A percentile compares a stretch with the other conserved stretches of the same genome.
phyloP scores from a whole-genome alignment of 75 land plant genomes.

The Sequoia sempervirens region DNA sequence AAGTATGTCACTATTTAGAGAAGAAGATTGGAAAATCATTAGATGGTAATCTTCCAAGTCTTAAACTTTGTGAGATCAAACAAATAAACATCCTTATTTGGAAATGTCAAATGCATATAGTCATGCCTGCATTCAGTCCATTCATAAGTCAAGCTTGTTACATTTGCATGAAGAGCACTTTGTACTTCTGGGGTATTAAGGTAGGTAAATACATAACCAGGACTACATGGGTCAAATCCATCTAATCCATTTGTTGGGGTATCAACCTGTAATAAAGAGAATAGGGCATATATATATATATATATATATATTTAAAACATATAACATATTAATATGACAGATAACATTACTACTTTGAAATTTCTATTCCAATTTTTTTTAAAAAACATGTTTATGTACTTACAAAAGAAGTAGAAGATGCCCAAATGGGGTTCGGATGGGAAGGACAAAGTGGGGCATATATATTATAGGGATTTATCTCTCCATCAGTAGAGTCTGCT shows the following conservation, averaged over 20 bases:
- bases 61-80: neutral
- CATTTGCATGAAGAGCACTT: too few species aligned
- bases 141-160: too few species aligned
- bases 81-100: too few species aligned
- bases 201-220: slow-evolving; percentile 16
- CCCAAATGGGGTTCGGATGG: neutral
- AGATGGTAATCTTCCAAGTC: neutral
- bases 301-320: too few species aligned
- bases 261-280: neutral
- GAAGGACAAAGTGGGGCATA: neutral
- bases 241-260: neutral
- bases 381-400: neutral
- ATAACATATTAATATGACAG: too few species aligned
- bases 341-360: too few species aligned
- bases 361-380: too few species aligned
- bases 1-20: neutral
- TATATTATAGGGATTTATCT: neutral
- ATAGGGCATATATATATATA: neutral
- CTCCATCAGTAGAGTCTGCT: neutral
- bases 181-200: slow-evolving; percentile 60
- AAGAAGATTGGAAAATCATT: neutral
- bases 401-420: neutral
- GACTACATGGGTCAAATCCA: slow-evolving; percentile 53
- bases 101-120: neutral
- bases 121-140: slow-evolving; percentile 8